phyloP scores from a whole-genome alignment of 2,329 filamentous ascomycete species.

The Coniochaeta hoffmannii region DNA sequence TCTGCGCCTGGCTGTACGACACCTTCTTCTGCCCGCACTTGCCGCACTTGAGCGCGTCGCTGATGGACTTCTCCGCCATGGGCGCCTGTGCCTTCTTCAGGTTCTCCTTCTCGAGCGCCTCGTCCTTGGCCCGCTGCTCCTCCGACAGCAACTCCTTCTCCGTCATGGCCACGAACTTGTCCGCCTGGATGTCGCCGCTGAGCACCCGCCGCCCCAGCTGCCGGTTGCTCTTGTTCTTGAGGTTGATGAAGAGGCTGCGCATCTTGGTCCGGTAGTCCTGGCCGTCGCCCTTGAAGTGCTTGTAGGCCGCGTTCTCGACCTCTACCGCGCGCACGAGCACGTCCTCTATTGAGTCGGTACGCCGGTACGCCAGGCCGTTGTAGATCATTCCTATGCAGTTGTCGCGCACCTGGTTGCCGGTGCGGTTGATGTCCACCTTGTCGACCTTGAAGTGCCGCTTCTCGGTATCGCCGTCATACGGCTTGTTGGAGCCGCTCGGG shows the following conservation, averaged over 20 bases:
- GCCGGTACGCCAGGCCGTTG: conserved; percentile 72
- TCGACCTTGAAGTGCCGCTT: conserved; percentile 81
- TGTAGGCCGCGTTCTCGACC: conserved; percentile 73
- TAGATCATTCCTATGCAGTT: conserved; percentile 87
- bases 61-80: conserved; percentile 84
- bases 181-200: conserved; percentile 61
- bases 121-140: conserved; percentile 69
- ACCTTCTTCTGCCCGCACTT: conserved; percentile 93
- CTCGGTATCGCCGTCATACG: conserved; percentile 59
- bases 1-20: conserved; percentile 94
- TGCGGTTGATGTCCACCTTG: conserved; percentile 69
- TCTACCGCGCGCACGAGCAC: conserved; percentile 72
- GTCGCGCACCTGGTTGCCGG: conserved; percentile 67
- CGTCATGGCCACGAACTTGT: conserved; percentile 76
- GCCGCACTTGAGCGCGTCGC: conserved; percentile 77
- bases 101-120: conserved; percentile 78
- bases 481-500: conserved; percentile 25
- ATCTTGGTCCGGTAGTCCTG: conserved; percentile 80
- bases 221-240: conserved; percentile 86
- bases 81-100: conserved; percentile 97
- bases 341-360: conserved; percentile 60
- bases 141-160: conserved; percentile 87
- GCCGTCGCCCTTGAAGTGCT: conserved; percentile 61
- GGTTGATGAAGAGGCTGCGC: conserved; percentile 85
- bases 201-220: conserved; percentile 71